Conservation (phyloP, 371 early-diverging fungal species). For the Sporodiniella umbellata region DNA sequence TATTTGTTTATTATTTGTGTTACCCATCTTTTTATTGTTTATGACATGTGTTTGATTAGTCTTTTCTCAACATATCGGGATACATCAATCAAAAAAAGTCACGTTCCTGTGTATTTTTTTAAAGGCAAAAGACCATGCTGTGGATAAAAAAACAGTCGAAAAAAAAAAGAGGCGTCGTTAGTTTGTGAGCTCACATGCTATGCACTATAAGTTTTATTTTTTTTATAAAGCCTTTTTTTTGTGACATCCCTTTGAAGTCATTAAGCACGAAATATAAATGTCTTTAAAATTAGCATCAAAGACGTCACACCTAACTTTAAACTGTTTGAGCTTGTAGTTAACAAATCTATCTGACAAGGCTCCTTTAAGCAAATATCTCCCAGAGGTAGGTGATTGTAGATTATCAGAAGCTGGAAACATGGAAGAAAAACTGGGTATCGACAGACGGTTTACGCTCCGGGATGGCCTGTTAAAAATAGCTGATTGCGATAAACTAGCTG, state of each 20-base stretch:
- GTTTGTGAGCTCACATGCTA: too few relatives aligned
- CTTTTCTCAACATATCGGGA: too few relatives aligned
- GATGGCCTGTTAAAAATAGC: slow-evolving; percentile 15
- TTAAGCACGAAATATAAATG: background rate
- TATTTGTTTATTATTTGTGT: too few relatives aligned
- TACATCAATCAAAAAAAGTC: too few relatives aligned
- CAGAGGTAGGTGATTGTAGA: slow-evolving; percentile 9
- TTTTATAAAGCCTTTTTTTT: background rate
- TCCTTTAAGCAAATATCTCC: background rate
- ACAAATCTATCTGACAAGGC: background rate
- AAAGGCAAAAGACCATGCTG: too few relatives aligned
- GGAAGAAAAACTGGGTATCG: slow-evolving; percentile 9
- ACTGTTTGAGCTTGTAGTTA: background rate
- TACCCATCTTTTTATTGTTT: too few relatives aligned
- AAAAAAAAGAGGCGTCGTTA: too few relatives aligned
- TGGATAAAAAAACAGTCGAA: too few relatives aligned
- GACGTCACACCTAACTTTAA: background rate
- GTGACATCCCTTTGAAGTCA: background rate
- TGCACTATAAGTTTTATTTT: too few relatives aligned
- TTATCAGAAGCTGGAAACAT: background rate
- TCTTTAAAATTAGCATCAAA: slow-evolving; percentile 1
- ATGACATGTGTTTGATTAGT: too few relatives aligned
- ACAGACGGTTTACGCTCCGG: slow-evolving; percentile 4
- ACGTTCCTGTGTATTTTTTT: too few relatives aligned
- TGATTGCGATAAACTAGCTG: slow-evolving; percentile 18